Evolutionary conservation across 1,284 basidiomycete genomes (phyloP).

Genomic region (Leccinum olivaceoglutinosum): DNA sequence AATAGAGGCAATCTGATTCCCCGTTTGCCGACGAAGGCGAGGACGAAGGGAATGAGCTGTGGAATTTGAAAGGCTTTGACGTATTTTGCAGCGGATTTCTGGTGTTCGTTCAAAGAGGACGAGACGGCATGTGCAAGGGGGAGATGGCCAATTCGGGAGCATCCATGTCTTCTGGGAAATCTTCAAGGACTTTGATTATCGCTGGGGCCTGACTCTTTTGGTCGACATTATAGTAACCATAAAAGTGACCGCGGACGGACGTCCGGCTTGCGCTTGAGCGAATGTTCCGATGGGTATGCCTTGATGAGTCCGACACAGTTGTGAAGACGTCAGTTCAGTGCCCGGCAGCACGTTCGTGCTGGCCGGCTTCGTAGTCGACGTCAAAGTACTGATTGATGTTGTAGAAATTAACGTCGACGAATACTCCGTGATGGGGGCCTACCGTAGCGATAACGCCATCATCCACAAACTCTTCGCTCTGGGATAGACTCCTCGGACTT

Average conservation of each 20-base stretch:
- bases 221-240: constrained; percentile 95
- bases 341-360: constrained; percentile 77
- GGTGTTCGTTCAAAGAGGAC: constrained; percentile 35
- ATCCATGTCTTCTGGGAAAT: constrained; percentile 42
- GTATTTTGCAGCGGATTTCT: constrained; percentile 29
- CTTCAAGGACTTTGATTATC: constrained; percentile 41
- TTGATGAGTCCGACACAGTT: constrained; percentile 93
- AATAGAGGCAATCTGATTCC: constrained; percentile 37
- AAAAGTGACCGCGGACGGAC: constrained; percentile 96
- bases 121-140: constrained; percentile 44
- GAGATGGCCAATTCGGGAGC: constrained; percentile 45
- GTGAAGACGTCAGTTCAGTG: constrained; percentile 74
- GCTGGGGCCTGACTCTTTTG: constrained; percentile 64
- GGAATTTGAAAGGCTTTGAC: constrained; percentile 40
- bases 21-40: constrained; percentile 40
- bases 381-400: constrained; percentile 98
- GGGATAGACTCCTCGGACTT: no score
- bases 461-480: no score
- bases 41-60: constrained; percentile 37
- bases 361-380: constrained; percentile 97
- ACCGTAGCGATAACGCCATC: no score
- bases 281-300: constrained; percentile 92
- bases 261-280: constrained; percentile 96
- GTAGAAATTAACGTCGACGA: constrained; percentile 83
- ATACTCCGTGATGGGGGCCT: no score